Evolutionary conservation across 805 yeast genomes (phyloP), one percentile per base, ranked within the genome.

Genomic region (Nakazawaea ambrosiae): DNA sequence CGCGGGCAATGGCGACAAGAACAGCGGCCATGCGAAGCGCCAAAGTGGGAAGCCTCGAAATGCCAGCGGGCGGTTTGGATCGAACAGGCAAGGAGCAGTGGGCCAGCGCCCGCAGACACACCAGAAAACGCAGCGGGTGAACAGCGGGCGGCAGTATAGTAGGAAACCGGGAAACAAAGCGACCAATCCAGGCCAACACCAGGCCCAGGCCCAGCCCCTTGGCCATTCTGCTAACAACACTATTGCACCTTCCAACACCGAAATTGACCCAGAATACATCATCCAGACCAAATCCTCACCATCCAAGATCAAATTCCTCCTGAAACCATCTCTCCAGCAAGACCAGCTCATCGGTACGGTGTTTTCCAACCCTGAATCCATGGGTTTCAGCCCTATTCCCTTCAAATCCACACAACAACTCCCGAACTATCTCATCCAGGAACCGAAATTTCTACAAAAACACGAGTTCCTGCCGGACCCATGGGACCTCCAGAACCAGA

Each of bases 401-500:
- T 52, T 43, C n/a, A 43, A 38, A 5, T 34, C 18, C 12, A 34
- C 34, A 5, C 50, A 40, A 14, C 45, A 41, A 14, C 44, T 41
- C 3, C 65, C 64, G 12, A 50, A 55, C 24, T 63, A 56, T 36
- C 37, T 55, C 42, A 45, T 55, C 23, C 51, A 51, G 38, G 62
- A 56, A 34, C 58, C 51, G 30, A 53, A 52, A 9, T 49, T 50
- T 31, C 58, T 59, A 40, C 74, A 75, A 34, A 45, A 51, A 33
- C 42, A 42, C 14, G 48, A 54, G 2, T 58, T 53, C 43, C 27
- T 36, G 3, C 68, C 57, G 25, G 59, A 70, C 51, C 63, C 61
- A 2, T 89, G 95, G 95, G 96, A 89, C 49, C 55, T 57, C 22
- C 55, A 64, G n/a, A 89, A 87, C 53, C 96, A 89, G 51, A 57